These are phyloP conservation scores for Strobilomyces dryophilus DNA, from an alignment of 768 basidiomycete species.

Conservation along the genomic window DNA sequence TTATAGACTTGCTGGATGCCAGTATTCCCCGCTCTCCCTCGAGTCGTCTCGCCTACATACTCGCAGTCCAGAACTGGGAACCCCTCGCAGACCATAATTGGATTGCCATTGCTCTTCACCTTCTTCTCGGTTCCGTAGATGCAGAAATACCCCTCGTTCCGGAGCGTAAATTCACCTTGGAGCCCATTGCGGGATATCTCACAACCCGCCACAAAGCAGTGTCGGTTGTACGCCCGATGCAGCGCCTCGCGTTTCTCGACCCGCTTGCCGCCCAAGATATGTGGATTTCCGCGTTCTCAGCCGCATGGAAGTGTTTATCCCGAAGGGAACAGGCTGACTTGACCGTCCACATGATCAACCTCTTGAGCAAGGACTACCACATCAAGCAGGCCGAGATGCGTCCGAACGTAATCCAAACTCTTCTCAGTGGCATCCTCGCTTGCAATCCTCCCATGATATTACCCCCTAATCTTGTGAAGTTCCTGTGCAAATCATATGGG, in stretches of 20 bases:
- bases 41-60: constrained; percentile 80
- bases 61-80: constrained; percentile 96
- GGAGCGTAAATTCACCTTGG: constrained; percentile 37
- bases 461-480: constrained; percentile 94
- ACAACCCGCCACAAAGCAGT: constrained; percentile 44
- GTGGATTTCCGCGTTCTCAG: constrained; percentile 86
- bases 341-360: constrained; percentile 82
- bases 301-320: constrained; percentile 80
- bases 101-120: constrained; percentile 87
- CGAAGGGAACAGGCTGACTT: constrained; percentile 86
- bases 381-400: constrained; percentile 82
- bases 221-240: constrained; percentile 68
- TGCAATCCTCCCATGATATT: constrained; percentile 85
- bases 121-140: constrained; percentile 75
- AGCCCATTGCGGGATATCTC: constrained; percentile 31
- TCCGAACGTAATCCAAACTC: constrained; percentile 89
- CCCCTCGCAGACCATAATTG: constrained; percentile 88
- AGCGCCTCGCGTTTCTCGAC: constrained; percentile 81
- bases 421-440: constrained; percentile 80
- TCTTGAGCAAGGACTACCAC: constrained; percentile 93
- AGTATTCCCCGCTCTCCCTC: constrained; percentile 82
- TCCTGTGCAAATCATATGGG: constrained; percentile 91
- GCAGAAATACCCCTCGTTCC: constrained; percentile 38
- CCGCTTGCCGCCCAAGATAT: constrained; percentile 70
- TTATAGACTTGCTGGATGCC: constrained; percentile 85